phyloP scores from a whole-genome alignment of 371 early-diverging fungal species.

The Mortierella sp. region DNA sequence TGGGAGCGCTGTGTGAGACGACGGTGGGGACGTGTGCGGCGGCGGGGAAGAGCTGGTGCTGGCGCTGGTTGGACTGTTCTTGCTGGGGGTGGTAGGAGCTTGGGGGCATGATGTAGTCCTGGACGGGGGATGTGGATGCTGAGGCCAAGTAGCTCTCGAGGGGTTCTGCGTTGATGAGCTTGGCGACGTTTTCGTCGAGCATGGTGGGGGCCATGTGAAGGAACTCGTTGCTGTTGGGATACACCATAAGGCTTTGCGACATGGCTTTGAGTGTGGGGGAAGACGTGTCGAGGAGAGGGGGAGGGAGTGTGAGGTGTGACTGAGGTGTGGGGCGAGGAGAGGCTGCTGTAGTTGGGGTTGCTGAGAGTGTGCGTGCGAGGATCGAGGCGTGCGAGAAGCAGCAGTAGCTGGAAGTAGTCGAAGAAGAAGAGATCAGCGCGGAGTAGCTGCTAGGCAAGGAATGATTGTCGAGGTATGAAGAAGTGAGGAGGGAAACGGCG shows the following conservation, averaged over 20 bases:
- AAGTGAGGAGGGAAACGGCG: background rate
- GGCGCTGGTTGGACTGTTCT: conserved; percentile 41
- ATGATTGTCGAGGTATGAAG: conserved; percentile 2
- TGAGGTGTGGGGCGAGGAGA: background rate
- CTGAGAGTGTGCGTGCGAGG: no score
- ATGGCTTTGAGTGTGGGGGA: conserved; percentile 18
- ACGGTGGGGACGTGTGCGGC: conserved; percentile 10
- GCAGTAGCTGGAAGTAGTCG: background rate
- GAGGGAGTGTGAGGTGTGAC: background rate
- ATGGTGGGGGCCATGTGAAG: conserved; percentile 24
- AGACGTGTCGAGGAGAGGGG: background rate
- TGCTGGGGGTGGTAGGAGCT: conserved; percentile 20
- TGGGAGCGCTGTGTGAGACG: conserved; percentile 34
- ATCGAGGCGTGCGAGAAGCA: background rate
- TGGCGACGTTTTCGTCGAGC: conserved; percentile 33
- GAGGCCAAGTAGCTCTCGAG: conserved; percentile 39
- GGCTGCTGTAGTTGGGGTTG: no score
- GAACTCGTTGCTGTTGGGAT: conserved; percentile 28
- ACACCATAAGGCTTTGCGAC: conserved; percentile 47
- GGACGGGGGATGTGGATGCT: conserved; percentile 34
- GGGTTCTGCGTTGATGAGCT: conserved; percentile 33
- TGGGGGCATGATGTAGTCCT: conserved; percentile 35
- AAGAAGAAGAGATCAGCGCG: background rate
- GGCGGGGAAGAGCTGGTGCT: conserved; percentile 33
- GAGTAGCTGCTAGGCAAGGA: background rate